Base-by-base conservation (phyloP, 106 monocot genomes). In the Platanthera guangdongensis region DNA sequence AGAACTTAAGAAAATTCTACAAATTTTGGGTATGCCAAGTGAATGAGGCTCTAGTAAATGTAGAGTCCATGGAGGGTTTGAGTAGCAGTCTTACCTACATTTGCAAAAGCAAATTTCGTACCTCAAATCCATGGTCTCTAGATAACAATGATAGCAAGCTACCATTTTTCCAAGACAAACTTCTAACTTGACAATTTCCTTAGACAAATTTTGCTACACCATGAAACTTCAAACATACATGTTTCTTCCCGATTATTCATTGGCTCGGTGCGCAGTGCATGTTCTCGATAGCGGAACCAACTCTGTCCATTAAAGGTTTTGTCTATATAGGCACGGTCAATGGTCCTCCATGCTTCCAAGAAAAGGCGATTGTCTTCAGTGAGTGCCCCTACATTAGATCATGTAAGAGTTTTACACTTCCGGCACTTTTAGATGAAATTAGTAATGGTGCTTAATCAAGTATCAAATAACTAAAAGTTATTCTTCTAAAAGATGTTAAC, bases 221-320 rank as follows among this genome's bases (percentile, higher is more conserved):
- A 18, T 60, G 18, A 60, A 60, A 60, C 6, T 7, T 19, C 21
- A 60, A 60, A 16, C 85, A 59, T 99, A 99, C 97, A 99, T 84
- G 97, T 99, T 74, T 99, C 97, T 73, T 94, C 89, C 76, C 94
- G 80, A 76, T 91, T 88, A 76, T 94, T 99, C 97, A 99, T 99
- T 16, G 97, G 88, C 77, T 99, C 97, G 78, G 83, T 92, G 10
- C 85, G 87, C 3, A 99, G 91, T 55, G 91, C 97, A 79, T 84
- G 72, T 85, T 99, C 97, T 82, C 97, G 78, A 78, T 94, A 99
- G 25, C 89, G 81, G 75, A 99, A 99, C 97, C 97, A 99, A 82
- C 88, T 94, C 71, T 94, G 86, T 8, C 97, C 97, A 78, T 94
- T 99, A 78, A 99, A 99, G 18, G 82, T 81, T 88, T 99, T 99